phyloP scores from a whole-genome alignment of 257 asterid genomes.

The Capsicum chinense region DNA sequence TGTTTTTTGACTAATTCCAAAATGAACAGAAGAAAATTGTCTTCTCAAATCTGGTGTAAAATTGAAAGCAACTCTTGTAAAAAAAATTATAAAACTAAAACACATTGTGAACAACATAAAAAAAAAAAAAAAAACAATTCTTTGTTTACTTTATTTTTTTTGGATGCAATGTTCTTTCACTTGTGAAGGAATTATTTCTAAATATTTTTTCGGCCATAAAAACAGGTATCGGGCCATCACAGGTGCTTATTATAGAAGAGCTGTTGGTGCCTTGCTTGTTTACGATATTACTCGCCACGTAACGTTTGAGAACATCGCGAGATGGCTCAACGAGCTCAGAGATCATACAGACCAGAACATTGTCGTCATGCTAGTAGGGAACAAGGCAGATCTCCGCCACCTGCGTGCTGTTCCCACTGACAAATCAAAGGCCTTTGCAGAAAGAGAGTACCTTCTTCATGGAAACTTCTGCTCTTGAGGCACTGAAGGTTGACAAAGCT shows the following conservation, averaged over 20 bases:
- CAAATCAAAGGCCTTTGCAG: conserved; percentile 39
- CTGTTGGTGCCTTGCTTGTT: conserved; percentile 50
- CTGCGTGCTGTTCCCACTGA: conserved; percentile 43
- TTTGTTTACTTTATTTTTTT: neutral
- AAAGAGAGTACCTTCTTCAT: conserved; percentile 51
- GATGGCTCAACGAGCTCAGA: conserved; percentile 58
- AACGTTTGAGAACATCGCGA: conserved; percentile 49
- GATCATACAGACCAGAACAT: conserved; percentile 54
- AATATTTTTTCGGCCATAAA: neutral
- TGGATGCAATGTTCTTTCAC: neutral
- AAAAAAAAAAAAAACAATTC: too few species aligned
- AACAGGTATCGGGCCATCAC: conserved; percentile 57
- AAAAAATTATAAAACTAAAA: too few species aligned
- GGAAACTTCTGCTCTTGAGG: conserved; percentile 57
- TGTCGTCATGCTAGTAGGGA: conserved; percentile 51
- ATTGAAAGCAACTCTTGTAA: too few species aligned
- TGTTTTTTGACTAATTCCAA: too few species aligned
- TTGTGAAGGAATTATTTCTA: neutral
- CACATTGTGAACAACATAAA: too few species aligned
- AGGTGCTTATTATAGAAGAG: conserved; percentile 58
- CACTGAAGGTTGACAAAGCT: conserved; percentile 44
- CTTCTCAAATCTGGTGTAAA: too few species aligned
- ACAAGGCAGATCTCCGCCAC: conserved; percentile 56
- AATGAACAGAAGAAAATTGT: too few species aligned
- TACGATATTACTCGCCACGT: conserved; percentile 53